Base-by-base conservation (phyloP, 2,329 filamentous ascomycete species). In the Dactylellina drechsleri region DNA sequence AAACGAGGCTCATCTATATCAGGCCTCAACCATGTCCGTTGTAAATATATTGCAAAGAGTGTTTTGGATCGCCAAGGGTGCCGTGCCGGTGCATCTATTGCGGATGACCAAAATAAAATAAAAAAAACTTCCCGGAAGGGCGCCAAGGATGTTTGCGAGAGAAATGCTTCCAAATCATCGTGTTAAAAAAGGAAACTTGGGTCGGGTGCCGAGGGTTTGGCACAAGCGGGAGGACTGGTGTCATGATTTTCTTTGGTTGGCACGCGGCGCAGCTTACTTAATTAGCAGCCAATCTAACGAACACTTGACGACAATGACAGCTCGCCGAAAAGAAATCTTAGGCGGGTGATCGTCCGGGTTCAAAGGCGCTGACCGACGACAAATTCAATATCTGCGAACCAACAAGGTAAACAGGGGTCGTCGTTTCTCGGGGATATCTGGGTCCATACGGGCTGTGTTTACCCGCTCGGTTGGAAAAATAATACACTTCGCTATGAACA, bases 151-250 rank as follows among this genome's bases (percentile, higher is more conserved):
- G 57, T 56, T 59, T 70, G 52, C 40, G 13, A 40, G 47, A 54
- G 52, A 50, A 70, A 74, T 75, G 71, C 71, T 75, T 75, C 71
- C 71, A 75, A 75, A 75, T 75, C 71, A 74, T 47, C 43, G 6
- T 18, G 15, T 18, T 75, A 75, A 75, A 75, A 68, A 57, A 68
- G 64, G 71, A 68, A 75, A 75, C 71, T 31, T 41, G 59, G 67
- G 43, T 62, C 41, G 57, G 57, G 52, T 43, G 18, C 56, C 43
- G 49, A 57, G 52, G 60, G 61, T 28, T 20, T 45, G 40, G 41
- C 45, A 47, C 13, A 15, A 26, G 64, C 54, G 56, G 64, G 64
- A 52, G 64, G 28, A 23, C 23, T 23, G 23, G 15, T 47, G 43
- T 16, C 53, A 31, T 56, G 53, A 13, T 31, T 43, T 18, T 36